Evolutionary conservation across 352 stramenopile species (phyloP), one percentile per base, ranked within the genome.

Genomic region (Labyrinthula sp.): DNA sequence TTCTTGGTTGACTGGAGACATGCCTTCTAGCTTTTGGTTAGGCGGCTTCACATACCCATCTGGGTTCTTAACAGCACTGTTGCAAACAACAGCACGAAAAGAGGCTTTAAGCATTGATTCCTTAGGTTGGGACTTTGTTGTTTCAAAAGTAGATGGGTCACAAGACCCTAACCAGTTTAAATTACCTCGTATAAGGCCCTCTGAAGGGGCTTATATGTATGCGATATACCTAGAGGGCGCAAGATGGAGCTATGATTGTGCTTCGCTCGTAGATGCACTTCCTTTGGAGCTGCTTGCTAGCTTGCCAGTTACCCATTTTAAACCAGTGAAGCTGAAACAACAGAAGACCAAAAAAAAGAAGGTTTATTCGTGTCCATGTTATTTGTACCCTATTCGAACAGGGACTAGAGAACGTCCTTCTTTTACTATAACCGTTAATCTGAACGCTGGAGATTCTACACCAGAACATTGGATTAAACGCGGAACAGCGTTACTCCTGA

Each of bases 41-140:
- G 69, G 76, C 1, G 82, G 79, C 1, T 92, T 95, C 47, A 95
- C 83, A 6, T 95, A 95, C 48, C 83, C 83, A 14, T 94, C 80
- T 20, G 77, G 78, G 2, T 94, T 95, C 40, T 59, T 95, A 2
- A 95, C 83, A 0, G 83, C 83, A n/a, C 48, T 95, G 23, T 61
- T 95, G 34, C 83, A 95, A 49, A 92, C 77, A 0, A 76, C 73
- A 35, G 82, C 83, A 12, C 75, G 83, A 24, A 86, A 86, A 61
- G 92, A 91, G 57, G 81, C 79, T 14, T 45, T 63, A 6, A 79
- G 79, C 5, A 94, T 95, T 38, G 83, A 95, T 49, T 78, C 75
- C 8, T 63, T 95, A 25, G 83, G 69, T 41, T 62, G 34, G 43
- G 82, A 94, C 46, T 94, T 93, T 34, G 38, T 38, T 0, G 45